Conservation (phyloP, 2,329 filamentous ascomycete genomes). For the Teratosphaeria viscida region DNA sequence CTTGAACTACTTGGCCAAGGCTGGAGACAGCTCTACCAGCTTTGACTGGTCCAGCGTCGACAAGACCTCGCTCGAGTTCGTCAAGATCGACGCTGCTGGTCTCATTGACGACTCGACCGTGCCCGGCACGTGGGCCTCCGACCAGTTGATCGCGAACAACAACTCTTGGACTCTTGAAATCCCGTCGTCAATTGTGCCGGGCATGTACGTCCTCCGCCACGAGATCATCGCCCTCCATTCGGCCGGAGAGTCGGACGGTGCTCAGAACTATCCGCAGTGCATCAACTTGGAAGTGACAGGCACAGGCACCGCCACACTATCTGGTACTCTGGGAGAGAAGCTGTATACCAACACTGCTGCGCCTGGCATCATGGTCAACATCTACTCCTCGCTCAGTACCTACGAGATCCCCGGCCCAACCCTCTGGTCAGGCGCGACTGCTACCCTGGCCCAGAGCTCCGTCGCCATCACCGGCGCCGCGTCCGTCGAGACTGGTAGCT, state of each 20-base stretch:
- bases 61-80: conserved; percentile 45
- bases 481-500: conserved; percentile 1
- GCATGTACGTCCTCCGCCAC: conserved; percentile 50
- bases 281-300: conserved; percentile 52
- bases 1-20: conserved; percentile 51
- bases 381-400: conserved; percentile 40
- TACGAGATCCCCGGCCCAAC: conserved; percentile 45
- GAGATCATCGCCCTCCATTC: conserved; percentile 53
- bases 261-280: conserved; percentile 39
- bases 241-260: conserved; percentile 33
- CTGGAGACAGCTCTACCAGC: conserved; percentile 27
- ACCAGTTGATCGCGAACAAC: conserved; percentile 40
- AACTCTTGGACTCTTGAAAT: conserved; percentile 38
- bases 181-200: conserved; percentile 33
- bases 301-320: conserved; percentile 38
- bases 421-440: conserved; percentile 10
- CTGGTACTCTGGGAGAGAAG: conserved; percentile 41
- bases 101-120: conserved; percentile 33
- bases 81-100: conserved; percentile 53
- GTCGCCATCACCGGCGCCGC: conserved; percentile 2
- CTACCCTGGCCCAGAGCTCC: conserved; percentile 2
- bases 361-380: conserved; percentile 49
- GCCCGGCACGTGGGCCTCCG: conserved; percentile 46
- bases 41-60: conserved; percentile 47
- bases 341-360: conserved; percentile 47